These are phyloP conservation scores for Trichothecium sympodiale DNA, from an alignment of 2,329 filamentous ascomycete genomes.

Conservation along the genomic window DNA sequence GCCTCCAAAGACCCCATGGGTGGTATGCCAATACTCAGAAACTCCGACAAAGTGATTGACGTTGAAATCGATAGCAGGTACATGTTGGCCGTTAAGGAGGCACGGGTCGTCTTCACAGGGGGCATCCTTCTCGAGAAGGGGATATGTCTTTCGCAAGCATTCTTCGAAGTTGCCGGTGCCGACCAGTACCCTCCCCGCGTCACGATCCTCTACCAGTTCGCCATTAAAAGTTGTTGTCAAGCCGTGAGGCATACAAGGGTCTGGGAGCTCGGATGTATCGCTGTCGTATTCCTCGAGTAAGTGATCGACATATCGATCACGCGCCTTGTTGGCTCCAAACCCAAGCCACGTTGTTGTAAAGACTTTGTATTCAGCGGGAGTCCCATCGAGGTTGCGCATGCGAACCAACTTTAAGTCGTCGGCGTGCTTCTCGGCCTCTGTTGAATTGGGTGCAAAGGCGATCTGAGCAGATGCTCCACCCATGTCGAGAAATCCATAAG, in stretches of 20 bases:
- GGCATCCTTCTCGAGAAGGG: constrained; percentile 79
- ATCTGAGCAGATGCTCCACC: constrained; percentile 96
- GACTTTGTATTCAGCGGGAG: constrained; percentile 68
- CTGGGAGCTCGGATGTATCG: constrained; percentile 59
- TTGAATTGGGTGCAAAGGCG: constrained; percentile 88
- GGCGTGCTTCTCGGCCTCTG: constrained; percentile 80
- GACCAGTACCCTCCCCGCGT: constrained; percentile 42
- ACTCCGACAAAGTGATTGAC: constrained; percentile 97
- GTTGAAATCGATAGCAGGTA: constrained; percentile 91
- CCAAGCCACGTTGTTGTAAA: constrained; percentile 97
- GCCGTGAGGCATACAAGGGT: constrained; percentile 80
- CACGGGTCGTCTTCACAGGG: constrained; percentile 77
- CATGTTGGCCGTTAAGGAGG: constrained; percentile 80
- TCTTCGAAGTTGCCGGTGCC: constrained; percentile 83
- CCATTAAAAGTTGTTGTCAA: constrained; percentile 67
- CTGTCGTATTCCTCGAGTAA: constrained; percentile 56
- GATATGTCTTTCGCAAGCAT: constrained; percentile 72
- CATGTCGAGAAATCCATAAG: constrained; percentile 98
- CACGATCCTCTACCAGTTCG: constrained; percentile 29
- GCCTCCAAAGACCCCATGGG: constrained; percentile 81
- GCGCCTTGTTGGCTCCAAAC: constrained; percentile 91
- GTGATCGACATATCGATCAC: constrained; percentile 69
- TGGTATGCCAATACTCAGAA: constrained; percentile 98
- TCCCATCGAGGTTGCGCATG: constrained; percentile 72
- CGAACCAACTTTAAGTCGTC: constrained; percentile 81